Evolutionary conservation across 2,329 filamentous ascomycete species (phyloP).

Genomic region (Ascochyta koolunga): DNA sequence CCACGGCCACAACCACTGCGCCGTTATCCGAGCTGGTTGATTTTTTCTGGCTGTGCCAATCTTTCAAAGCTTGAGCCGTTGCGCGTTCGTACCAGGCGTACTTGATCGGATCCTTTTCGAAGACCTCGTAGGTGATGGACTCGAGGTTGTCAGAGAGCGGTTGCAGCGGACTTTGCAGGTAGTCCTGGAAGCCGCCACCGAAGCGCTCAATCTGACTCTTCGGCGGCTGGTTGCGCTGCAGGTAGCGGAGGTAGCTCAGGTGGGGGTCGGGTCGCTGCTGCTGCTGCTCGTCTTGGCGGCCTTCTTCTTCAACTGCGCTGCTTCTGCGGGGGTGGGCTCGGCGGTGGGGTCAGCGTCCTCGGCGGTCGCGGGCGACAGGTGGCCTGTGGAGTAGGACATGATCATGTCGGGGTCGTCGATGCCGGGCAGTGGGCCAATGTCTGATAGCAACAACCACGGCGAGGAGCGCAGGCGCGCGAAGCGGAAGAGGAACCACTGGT

Average conservation of each 20-base stretch:
- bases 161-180: constrained; percentile 92
- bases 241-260: constrained; percentile 80
- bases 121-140: constrained; percentile 96
- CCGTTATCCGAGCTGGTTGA: constrained; percentile 74
- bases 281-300: constrained; percentile 51
- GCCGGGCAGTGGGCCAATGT: constrained; percentile 62
- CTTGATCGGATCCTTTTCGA: constrained; percentile 97
- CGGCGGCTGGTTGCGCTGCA: constrained; percentile 81
- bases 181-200: constrained; percentile 82
- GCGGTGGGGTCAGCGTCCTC: constrained; percentile 41
- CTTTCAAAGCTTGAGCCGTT: constrained; percentile 76
- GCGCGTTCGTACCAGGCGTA: constrained; percentile 95
- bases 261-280: constrained; percentile 65
- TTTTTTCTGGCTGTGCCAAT: constrained; percentile 76
- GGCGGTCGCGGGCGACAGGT: constrained; percentile 53
- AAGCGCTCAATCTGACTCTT: constrained; percentile 68
- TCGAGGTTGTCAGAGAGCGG: constrained; percentile 96
- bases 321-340: constrained; percentile 72
- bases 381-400: constrained; percentile 45
- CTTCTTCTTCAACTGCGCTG: constrained; percentile 53
- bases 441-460: constrained; percentile 66
- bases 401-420: constrained; percentile 50
- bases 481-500: constrained; percentile 63
- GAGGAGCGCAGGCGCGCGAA: constrained; percentile 63
- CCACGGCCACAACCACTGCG: constrained; percentile 84